These are phyloP conservation scores for Sphaerulina vaccinii DNA, from an alignment of 2,329 filamentous ascomycete genomes.

Conservation along the genomic window DNA sequence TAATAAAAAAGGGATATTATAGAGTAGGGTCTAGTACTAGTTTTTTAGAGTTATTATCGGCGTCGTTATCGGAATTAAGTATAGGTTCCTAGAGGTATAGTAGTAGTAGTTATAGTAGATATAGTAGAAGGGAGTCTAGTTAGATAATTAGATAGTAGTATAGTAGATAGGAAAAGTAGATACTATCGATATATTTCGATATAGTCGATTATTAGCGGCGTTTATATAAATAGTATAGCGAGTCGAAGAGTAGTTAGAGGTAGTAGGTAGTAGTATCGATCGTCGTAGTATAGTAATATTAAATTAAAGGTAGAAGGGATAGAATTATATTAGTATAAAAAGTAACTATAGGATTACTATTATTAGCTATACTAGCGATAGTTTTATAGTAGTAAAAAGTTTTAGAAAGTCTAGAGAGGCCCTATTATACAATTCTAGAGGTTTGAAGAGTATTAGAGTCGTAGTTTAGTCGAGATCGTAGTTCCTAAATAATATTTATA, in stretches of 20 bases:
- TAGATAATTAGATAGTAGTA: not conserved
- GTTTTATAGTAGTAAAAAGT: too few relatives aligned
- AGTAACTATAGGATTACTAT: too few relatives aligned
- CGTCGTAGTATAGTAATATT: not conserved
- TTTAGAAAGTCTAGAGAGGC: too few relatives aligned
- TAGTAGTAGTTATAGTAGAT: not conserved
- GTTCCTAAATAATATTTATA: not conserved
- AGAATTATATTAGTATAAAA: not conserved
- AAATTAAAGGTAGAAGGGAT: not conserved
- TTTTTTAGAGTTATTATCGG: too few relatives aligned
- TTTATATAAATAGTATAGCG: too few relatives aligned
- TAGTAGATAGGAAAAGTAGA: too few relatives aligned
- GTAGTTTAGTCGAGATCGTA: not conserved
- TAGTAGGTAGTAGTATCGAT: not conserved
- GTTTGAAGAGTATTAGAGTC: not conserved
- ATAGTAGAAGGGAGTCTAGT: slow-evolving; percentile 1
- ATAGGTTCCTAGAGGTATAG: not conserved
- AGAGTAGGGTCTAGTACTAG: too few relatives aligned
- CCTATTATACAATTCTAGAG: not conserved
- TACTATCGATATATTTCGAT: too few relatives aligned
- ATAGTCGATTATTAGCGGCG: too few relatives aligned
- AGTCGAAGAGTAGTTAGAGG: not conserved
- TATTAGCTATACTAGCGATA: too few relatives aligned
- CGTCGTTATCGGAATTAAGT: too few relatives aligned
- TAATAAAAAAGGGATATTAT: too few relatives aligned